Conservation (phyloP, 2,329 filamentous ascomycete genomes). For the Alternaria tenuissima region DNA sequence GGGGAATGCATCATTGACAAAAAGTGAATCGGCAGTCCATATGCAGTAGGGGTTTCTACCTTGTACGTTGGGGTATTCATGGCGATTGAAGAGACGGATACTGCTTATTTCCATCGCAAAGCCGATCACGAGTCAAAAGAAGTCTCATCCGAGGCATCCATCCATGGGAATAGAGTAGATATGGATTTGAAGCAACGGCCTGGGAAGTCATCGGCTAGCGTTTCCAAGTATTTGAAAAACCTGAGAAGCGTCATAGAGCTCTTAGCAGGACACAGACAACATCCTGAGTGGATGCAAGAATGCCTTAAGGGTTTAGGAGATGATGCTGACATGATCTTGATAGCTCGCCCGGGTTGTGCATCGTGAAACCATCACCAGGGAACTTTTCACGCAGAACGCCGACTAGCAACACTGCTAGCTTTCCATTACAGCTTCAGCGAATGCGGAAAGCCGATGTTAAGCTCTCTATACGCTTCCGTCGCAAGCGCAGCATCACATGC, state of each 20-base stretch:
- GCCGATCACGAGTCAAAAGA: too few species aligned
- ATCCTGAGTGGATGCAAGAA: background rate
- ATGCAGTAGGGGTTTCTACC: background rate
- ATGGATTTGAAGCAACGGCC: background rate
- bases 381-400: background rate
- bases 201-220: background rate
- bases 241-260: background rate
- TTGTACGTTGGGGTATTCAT: too few species aligned
- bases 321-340: background rate
- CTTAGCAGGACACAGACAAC: background rate
- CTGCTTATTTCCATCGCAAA: too few species aligned
- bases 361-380: background rate
- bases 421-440: background rate
- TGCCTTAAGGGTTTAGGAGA: background rate
- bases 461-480: background rate
- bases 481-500: slow-evolving; percentile 2
- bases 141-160: too few species aligned
- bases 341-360: background rate
- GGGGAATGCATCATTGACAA: background rate
- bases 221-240: background rate
- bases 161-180: background rate
- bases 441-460: background rate
- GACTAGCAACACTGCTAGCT: background rate
- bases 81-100: too few species aligned
- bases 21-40: background rate